phyloP scores from a whole-genome alignment of 2,329 filamentous ascomycete species.

The Colletotrichum neosansevieriae region DNA sequence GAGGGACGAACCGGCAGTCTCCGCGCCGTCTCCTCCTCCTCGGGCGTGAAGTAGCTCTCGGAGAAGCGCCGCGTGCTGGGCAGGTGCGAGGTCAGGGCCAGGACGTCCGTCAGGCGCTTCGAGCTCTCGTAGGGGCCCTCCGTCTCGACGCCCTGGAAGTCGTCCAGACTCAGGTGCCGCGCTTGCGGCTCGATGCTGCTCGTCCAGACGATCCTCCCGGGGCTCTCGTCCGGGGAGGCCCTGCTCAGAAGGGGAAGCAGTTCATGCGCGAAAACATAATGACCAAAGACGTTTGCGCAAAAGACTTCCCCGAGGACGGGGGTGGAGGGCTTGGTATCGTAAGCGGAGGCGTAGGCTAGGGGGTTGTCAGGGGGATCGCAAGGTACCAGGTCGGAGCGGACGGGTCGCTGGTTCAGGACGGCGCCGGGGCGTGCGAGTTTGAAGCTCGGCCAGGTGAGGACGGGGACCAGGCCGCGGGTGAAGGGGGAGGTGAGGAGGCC shows the following conservation, averaged over 20 bases:
- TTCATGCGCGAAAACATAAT: slow-evolving; percentile 89
- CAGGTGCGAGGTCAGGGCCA: slow-evolving; percentile 79
- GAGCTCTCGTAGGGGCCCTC: slow-evolving; percentile 82
- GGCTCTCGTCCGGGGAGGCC: slow-evolving; percentile 51
- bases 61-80: slow-evolving; percentile 72
- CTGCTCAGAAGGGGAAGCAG: slow-evolving; percentile 79
- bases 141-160: slow-evolving; percentile 80
- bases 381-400: slow-evolving; percentile 40
- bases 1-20: slow-evolving; percentile 59
- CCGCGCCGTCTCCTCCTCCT: slow-evolving; percentile 43
- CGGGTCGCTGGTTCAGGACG: slow-evolving; percentile 55
- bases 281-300: slow-evolving; percentile 92
- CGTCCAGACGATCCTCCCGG: slow-evolving; percentile 86
- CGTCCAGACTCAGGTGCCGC: slow-evolving; percentile 69
- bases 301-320: slow-evolving; percentile 84
- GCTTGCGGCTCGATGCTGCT: slow-evolving; percentile 79
- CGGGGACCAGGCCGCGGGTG: slow-evolving; percentile 71
- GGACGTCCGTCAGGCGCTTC: slow-evolving; percentile 87
- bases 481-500: slow-evolving; percentile 66
- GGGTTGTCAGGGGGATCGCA: slow-evolving; percentile 27
- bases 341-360: slow-evolving; percentile 24
- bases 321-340: slow-evolving; percentile 59
- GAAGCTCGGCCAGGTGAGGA: slow-evolving; percentile 81
- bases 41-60: slow-evolving; percentile 64
- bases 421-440: slow-evolving; percentile 71